Conservation (phyloP, 2,329 filamentous ascomycete genomes). For the Monilinia laxa region DNA sequence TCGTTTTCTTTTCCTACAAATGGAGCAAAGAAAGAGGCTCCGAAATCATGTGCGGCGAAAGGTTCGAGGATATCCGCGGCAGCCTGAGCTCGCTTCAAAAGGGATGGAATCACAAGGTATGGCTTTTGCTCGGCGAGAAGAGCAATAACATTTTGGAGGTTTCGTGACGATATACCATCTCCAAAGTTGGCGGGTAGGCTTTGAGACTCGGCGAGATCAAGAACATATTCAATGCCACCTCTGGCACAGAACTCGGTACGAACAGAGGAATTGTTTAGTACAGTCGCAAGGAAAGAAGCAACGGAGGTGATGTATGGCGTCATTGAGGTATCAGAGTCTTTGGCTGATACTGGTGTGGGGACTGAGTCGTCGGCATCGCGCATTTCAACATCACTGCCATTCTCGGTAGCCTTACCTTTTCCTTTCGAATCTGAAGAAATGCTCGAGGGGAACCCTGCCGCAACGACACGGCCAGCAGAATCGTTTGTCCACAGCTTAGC, state of each 20-base stretch:
- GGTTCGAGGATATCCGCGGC: conserved; percentile 67
- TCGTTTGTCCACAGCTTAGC: conserved; percentile 71
- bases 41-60: conserved; percentile 54
- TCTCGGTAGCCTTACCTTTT: conserved; percentile 43
- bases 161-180: conserved; percentile 64
- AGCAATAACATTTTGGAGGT: conserved; percentile 71
- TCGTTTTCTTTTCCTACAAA: conserved; percentile 52
- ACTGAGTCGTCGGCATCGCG: conserved; percentile 48
- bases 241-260: conserved; percentile 65
- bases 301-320: conserved; percentile 68
- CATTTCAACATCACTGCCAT: conserved; percentile 67
- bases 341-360: conserved; percentile 12
- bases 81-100: conserved; percentile 71
- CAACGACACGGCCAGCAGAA: conserved; percentile 55
- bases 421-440: conserved; percentile 40
- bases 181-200: conserved; percentile 75
- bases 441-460: conserved; percentile 50
- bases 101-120: conserved; percentile 75
- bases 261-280: conserved; percentile 38
- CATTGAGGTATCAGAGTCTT: conserved; percentile 35
- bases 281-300: conserved; percentile 65
- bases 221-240: conserved; percentile 77
- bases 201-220: conserved; percentile 80
- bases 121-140: conserved; percentile 78
- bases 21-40: conserved; percentile 66